These are phyloP conservation scores for Dioszegia hungarica DNA, from an alignment of 768 basidiomycete genomes.

Conservation along the genomic window DNA sequence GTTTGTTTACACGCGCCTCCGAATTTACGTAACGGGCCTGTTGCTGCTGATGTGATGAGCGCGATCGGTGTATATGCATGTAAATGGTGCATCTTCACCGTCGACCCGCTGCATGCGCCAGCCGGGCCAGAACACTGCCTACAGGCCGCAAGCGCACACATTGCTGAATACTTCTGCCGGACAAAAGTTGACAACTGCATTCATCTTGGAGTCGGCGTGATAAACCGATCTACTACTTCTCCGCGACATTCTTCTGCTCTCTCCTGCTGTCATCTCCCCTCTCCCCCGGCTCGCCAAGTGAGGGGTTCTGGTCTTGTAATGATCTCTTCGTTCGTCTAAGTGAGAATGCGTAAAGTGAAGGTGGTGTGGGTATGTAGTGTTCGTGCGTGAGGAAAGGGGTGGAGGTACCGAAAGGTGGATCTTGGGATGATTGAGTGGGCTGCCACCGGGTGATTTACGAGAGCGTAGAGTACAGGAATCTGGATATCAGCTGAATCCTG, in stretches of 20 bases:
- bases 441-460: constrained; percentile 25
- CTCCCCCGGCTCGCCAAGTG: too few relatives aligned
- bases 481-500: constrained; percentile 5
- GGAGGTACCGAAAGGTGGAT: background rate
- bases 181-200: constrained; percentile 2
- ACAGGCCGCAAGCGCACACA: too few relatives aligned
- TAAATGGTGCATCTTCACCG: too few relatives aligned
- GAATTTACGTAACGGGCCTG: background rate
- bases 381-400: background rate
- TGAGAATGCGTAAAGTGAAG: too few relatives aligned
- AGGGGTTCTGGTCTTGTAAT: too few relatives aligned
- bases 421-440: background rate
- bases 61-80: too few relatives aligned
- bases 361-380: background rate
- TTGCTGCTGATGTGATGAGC: too few relatives aligned
- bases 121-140: too few relatives aligned
- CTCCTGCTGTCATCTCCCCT: background rate
- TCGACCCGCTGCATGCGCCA: too few relatives aligned
- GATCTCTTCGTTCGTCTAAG: too few relatives aligned
- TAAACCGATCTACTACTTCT: background rate
- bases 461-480: constrained; percentile 48
- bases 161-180: too few relatives aligned
- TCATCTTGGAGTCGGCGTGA: background rate
- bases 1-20: background rate
- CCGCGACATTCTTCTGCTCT: background rate